Conservation (phyloP, 129 eudicot genomes). For the Flaveria trinervia region DNA sequence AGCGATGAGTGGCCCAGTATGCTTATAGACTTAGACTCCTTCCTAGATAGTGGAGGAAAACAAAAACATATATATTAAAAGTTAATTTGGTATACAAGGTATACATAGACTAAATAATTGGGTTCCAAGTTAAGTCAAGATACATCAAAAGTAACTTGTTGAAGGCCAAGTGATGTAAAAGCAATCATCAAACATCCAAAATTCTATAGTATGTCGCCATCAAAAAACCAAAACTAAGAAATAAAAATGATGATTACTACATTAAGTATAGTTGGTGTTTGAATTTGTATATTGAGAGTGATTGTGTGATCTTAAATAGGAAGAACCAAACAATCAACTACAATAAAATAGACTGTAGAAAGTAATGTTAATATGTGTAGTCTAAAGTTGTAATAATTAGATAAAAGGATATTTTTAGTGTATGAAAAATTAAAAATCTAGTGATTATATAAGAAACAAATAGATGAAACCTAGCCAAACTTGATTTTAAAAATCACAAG, state of each 20-base stretch:
- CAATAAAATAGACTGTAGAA: background rate
- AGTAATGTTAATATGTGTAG: background rate
- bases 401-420: background rate
- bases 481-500: background rate
- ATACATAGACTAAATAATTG: background rate
- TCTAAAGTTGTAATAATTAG: background rate
- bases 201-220: background rate
- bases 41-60: background rate
- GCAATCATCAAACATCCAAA: background rate
- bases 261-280: background rate
- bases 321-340: background rate
- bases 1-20: conserved; percentile 16
- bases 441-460: background rate
- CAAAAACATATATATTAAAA: background rate
- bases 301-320: background rate
- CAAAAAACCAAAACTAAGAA: conserved; percentile 8
- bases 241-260: background rate
- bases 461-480: conserved; percentile 1
- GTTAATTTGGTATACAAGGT: background rate
- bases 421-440: background rate
- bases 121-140: background rate
- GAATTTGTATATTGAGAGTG: background rate
- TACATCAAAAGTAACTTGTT: background rate
- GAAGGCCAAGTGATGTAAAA: background rate
- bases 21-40: conserved; percentile 6